Conservation (phyloP, 176 grass and related monocot genomes). For the Zea mays region DNA sequence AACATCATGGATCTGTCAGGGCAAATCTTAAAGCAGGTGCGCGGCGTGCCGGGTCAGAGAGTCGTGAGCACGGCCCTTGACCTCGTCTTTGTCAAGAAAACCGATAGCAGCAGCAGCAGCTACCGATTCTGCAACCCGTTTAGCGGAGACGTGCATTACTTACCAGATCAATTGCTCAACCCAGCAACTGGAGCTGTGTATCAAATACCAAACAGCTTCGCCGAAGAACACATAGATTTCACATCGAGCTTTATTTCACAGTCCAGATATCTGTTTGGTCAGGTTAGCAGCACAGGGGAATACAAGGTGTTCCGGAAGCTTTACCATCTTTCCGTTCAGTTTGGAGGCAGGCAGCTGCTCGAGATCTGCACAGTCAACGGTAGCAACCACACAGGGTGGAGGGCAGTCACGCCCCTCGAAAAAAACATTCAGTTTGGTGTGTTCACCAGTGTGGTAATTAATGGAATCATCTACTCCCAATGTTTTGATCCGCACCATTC, state of each 20-base stretch:
- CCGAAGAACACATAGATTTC: background rate
- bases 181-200: background rate
- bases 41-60: background rate
- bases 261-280: slow-evolving; percentile 3
- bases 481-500: background rate
- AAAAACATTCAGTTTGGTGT: background rate
- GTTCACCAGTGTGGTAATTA: background rate
- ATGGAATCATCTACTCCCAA: background rate
- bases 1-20: slow-evolving; percentile 22
- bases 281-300: slow-evolving; percentile 24
- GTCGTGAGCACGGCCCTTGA: background rate
- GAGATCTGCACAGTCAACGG: slow-evolving; percentile 25
- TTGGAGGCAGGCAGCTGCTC: background rate
- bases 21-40: background rate
- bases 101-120: background rate
- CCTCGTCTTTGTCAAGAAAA: background rate
- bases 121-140: background rate
- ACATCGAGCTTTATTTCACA: background rate
- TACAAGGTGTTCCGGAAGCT: slow-evolving; percentile 35
- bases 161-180: background rate
- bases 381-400: background rate
- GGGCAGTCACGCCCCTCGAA: background rate
- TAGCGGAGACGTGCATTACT: background rate
- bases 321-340: background rate
- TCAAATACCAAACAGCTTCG: background rate